Evolutionary conservation across 306 rosid genomes (phyloP), one percentile per base, ranked within the genome.

Genomic region (Acacia melanoxylon): DNA sequence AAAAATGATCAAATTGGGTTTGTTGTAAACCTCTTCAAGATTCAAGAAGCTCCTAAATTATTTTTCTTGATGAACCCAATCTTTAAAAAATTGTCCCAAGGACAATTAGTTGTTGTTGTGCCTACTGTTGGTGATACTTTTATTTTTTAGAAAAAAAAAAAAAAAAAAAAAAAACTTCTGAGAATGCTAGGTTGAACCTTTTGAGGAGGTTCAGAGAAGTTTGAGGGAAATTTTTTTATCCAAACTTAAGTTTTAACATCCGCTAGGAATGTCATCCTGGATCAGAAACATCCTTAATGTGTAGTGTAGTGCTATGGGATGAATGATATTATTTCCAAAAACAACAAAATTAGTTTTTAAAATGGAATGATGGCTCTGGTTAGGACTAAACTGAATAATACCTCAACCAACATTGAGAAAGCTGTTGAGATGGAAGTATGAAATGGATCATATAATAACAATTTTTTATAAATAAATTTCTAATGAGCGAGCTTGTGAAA

Each of bases 131-230:
- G 58, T 51, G 37, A 66, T 33, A 78, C 54, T 35, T 27, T 27
- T 31, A 2, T 31, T 31, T 31, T 31, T 31, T 27, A 1, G 2
- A 27, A 27, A 27, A 27, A 35, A 35, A n/a, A n/a, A n/a, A 31
- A 3, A 22, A 74, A 59, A 73, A 52, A 52, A 77, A 16, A 5
- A 51, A 69, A 76, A 46, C 77, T 40, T 56, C 42, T 45, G 66
- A 69, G 46, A 41, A 71, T 54, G 33, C 68, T 31, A 67, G 29
- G 69, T 61, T 70, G 71, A 45, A 74, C 13, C 8, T 59, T 46
- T 77, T 68, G 37, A 72, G 44, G 62, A 78, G 78, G 74, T 67
- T 67, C 74, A 67, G 83, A 40, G 75, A 48, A 46, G 71, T 77
- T 77, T 44, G 77, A 66, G 73, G 80, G 58, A 58, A 33, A 68